These are phyloP conservation scores for Globisporangium lucens DNA, from an alignment of 352 stramenopile species.

Conservation along the genomic window DNA sequence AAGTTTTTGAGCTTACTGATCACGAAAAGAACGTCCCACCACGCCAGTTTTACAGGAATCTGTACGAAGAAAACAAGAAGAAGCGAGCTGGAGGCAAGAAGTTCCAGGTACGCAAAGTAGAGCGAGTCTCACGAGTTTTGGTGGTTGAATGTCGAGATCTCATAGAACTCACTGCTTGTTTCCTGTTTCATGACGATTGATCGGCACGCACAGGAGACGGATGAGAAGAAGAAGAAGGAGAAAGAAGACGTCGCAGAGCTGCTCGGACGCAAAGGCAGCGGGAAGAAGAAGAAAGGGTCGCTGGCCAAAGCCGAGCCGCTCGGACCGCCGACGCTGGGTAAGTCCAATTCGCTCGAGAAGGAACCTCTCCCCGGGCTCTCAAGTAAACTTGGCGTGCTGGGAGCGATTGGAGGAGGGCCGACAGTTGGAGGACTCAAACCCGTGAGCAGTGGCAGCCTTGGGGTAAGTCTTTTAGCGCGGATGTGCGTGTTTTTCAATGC, in stretches of 20 bases:
- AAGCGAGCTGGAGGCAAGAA: constrained; percentile 39
- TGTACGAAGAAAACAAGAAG: constrained; percentile 93
- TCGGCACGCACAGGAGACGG: constrained; percentile 36
- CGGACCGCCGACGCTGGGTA: constrained; percentile 36
- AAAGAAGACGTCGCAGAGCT: constrained; percentile 80
- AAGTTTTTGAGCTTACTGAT: constrained; percentile 5
- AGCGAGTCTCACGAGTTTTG: not conserved
- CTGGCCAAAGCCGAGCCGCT: constrained; percentile 43
- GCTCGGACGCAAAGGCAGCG: constrained; percentile 48
- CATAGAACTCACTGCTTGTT: not conserved
- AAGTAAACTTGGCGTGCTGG: constrained; percentile 32
- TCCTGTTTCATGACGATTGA: not conserved
- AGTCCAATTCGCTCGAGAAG: constrained; percentile 55
- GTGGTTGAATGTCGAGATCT: not conserved
- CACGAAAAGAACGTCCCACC: constrained; percentile 1
- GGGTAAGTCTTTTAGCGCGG: constrained; percentile 27
- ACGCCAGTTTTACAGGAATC: constrained; percentile 84
- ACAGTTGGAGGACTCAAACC: constrained; percentile 36
- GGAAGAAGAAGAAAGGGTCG: constrained; percentile 59
- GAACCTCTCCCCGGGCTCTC: constrained; percentile 58
- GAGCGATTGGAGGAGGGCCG: constrained; percentile 19
- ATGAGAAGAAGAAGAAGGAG: constrained; percentile 77
- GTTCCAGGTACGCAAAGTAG: constrained; percentile 23
- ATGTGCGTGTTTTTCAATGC: not conserved
- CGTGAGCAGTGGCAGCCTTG: constrained; percentile 37